Evolutionary conservation across 73 alveolate species (phyloP), one percentile per base, ranked within the genome.

Genomic region (Symbiodinium pilosum): DNA sequence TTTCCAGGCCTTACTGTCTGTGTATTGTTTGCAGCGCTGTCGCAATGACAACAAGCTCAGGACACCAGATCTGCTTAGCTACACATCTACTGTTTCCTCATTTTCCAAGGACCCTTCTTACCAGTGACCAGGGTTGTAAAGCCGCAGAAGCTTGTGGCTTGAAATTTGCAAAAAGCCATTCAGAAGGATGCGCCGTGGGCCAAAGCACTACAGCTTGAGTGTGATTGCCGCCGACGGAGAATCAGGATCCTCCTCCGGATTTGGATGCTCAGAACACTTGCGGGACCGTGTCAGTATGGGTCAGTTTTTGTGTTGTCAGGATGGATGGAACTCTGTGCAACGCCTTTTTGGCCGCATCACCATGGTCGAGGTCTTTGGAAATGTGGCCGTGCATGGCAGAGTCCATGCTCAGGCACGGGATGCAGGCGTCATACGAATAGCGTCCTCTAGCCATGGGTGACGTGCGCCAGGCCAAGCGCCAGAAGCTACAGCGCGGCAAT

Each of bases 1-100:
- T 40, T 20, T 36, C 26, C 56, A 30, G n/a, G 87, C 32, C 47
- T 75, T 38, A 2, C 4, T 5, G 9, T 28, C 39, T 75, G 2
- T n/a, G n/a, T 12, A 12, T 75, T 36, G 71, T 64, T n/a, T 32
- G n/a, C 85, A 34, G 44, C 16, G 84, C 36, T 26, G 42, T 12
- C 24, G 41, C 36, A 6, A 39, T 26, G 30, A 21, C 84, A n/a
- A 59, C 11, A 30, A 39, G 64, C 93, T 91, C 71, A 91, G 97
- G 89, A 38, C 36, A 4, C 97, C 77, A 18, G 97, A 91, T 43
- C 51, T 47, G 43, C 51, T 91, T 40, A 91, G 89, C 87, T 91
- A 39, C 88, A 91, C 89, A 87, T 91, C 89, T 41, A n/a, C 54
- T 56, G 38, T 91, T 77, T 42, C 44, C 32, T 68, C 97, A 3